Conservation (phyloP, 2,329 filamentous ascomycete species). For the Aspergillus phoenicis region DNA sequence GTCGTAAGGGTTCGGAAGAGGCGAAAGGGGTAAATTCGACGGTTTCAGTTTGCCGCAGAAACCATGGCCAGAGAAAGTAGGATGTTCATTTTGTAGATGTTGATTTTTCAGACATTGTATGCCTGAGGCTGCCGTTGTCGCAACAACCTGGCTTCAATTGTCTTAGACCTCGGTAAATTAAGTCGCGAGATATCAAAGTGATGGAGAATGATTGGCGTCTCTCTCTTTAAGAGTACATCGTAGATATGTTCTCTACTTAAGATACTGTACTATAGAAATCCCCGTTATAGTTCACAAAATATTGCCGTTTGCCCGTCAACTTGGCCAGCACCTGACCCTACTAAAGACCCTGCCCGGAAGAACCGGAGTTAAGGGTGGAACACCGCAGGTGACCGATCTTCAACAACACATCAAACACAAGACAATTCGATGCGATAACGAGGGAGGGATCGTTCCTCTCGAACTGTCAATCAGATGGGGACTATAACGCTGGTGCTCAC, state of each 20-base stretch:
- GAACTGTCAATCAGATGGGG: neutral
- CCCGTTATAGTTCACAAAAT: too few species aligned
- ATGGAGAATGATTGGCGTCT: neutral
- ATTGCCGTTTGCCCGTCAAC: too few species aligned
- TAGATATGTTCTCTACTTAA: neutral
- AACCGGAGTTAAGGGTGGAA: neutral
- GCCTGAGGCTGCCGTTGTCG: neutral
- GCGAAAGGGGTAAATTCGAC: neutral
- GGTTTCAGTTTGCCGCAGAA: neutral
- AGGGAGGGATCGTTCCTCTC: neutral
- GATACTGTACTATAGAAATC: too few species aligned
- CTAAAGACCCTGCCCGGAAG: neutral
- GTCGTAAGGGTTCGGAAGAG: neutral
- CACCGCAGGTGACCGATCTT: neutral
- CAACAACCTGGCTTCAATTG: neutral
- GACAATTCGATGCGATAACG: too few species aligned
- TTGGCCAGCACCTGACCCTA: neutral
- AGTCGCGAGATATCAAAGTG: neutral
- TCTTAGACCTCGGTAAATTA: neutral
- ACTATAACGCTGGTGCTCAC: conserved; percentile 1
- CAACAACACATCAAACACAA: neutral
- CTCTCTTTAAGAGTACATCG: neutral
- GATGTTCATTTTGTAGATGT: neutral
- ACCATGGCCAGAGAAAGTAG: neutral
- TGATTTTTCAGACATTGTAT: neutral